Evolutionary conservation across 192 early-diverging fungal genomes (phyloP).

Genomic region (Backusella westeae): DNA sequence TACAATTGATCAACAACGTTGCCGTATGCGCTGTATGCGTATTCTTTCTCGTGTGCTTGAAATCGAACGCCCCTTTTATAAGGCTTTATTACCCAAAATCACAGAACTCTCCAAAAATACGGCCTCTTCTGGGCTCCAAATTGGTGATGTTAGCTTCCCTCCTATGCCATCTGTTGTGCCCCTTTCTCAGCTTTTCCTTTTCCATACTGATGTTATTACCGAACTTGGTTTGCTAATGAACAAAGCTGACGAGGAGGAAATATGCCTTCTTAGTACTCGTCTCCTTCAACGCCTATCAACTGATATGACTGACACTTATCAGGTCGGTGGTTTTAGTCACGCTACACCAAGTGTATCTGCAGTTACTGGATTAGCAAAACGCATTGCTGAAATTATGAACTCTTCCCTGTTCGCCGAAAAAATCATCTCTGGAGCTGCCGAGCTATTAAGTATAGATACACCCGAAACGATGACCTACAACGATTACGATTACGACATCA

Average conservation of each 20-base stretch:
- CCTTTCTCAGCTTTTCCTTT: slow-evolving; percentile 79
- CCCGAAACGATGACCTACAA: slow-evolving; percentile 26
- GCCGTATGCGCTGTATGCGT: slow-evolving; percentile 47
- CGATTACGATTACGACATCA: slow-evolving; percentile 30
- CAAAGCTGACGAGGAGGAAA: slow-evolving; percentile 63
- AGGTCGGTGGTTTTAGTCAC: slow-evolving; percentile 40
- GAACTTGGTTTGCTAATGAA: slow-evolving; percentile 71
- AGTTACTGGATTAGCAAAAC: slow-evolving; percentile 55
- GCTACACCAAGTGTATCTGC: not conserved
- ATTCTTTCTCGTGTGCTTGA: slow-evolving; percentile 67
- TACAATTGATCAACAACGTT: slow-evolving; percentile 31
- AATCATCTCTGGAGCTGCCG: slow-evolving; percentile 79
- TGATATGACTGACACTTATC: slow-evolving; percentile 56
- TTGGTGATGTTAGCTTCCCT: slow-evolving; percentile 39
- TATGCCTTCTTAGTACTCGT: slow-evolving; percentile 73
- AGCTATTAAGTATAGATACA: slow-evolving; percentile 68
- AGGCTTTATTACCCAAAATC: slow-evolving; percentile 57
- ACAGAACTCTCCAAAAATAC: slow-evolving; percentile 34
- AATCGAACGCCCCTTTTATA: slow-evolving; percentile 71
- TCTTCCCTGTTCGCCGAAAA: slow-evolving; percentile 57
- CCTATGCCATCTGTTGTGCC: slow-evolving; percentile 57
- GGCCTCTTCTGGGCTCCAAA: slow-evolving; percentile 28
- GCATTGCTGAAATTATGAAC: slow-evolving; percentile 71
- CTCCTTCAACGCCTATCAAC: slow-evolving; percentile 77
- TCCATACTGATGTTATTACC: slow-evolving; percentile 62